Percentiles rank a stretch among this genome's conserved stretches.
phyloP scores from a whole-genome alignment of 176 grass and related monocot species.

The sorghum (Sorghum bicolor) region DNA sequence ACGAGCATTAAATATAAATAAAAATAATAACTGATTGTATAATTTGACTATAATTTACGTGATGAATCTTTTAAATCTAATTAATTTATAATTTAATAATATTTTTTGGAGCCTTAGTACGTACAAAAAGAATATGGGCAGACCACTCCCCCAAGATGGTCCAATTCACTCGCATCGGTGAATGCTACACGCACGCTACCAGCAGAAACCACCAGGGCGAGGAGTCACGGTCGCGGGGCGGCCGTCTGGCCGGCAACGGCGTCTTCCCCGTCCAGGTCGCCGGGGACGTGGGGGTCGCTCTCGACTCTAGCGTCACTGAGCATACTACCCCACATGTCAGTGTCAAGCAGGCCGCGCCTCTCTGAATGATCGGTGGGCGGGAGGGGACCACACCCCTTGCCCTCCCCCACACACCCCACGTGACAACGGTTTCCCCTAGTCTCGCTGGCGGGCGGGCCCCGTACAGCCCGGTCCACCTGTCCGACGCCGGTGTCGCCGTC shows the following conservation, averaged over 20 bases:
- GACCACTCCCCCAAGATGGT: too few relatives aligned
- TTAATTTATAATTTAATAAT: too few relatives aligned
- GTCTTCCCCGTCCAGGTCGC: too few relatives aligned
- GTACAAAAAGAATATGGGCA: too few relatives aligned
- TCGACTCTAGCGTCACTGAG: not conserved
- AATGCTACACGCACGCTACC: not conserved
- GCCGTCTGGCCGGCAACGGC: not conserved
- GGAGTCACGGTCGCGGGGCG: not conserved
- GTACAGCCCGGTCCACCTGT: slow-evolving; percentile 30
- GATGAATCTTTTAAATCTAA: too few relatives aligned
- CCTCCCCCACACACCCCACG: slow-evolving; percentile 10
- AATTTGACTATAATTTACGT: too few relatives aligned
- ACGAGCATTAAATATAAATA: too few relatives aligned
- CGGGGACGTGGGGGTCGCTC: not conserved
- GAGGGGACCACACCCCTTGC: too few relatives aligned
- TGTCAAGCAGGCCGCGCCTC: too few relatives aligned
- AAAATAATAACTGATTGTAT: too few relatives aligned
- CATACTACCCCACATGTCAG: not conserved
- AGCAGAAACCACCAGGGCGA: not conserved
- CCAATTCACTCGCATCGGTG: not conserved
- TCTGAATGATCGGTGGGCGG: too few relatives aligned
- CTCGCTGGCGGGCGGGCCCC: not conserved
- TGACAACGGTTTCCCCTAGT: not conserved
- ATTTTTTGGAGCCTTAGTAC: too few relatives aligned
- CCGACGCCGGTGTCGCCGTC: not conserved